These are phyloP conservation scores for Spirogloea muscicola DNA, from an alignment of 139 green algal species.

Conservation along the genomic window DNA sequence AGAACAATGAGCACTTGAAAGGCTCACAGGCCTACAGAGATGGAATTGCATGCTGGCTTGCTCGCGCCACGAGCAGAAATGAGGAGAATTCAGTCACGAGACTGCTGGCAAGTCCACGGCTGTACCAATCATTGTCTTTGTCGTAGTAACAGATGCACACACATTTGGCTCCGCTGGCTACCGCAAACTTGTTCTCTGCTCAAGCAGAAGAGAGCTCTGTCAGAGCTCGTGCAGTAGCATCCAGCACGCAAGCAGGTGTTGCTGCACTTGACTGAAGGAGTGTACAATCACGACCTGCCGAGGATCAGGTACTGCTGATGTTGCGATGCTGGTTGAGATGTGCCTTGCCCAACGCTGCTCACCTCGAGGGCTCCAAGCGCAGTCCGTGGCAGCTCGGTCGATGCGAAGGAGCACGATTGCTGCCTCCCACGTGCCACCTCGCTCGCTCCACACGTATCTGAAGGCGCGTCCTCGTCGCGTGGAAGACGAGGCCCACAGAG, in stretches of 20 bases:
- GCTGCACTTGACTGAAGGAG: neutral
- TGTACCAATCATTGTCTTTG: constrained; percentile 52
- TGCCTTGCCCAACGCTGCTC: neutral
- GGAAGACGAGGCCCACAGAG: neutral
- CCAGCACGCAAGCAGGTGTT: neutral
- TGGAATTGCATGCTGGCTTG: neutral
- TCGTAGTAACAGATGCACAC: constrained; percentile 54
- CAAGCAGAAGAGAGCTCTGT: too few relatives aligned
- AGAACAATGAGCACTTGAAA: neutral
- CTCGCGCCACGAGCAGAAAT: too few relatives aligned
- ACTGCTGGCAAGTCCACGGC: neutral
- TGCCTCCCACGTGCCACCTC: constrained; percentile 31
- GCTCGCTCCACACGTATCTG: constrained; percentile 47
- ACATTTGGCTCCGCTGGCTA: constrained; percentile 44
- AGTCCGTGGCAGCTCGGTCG: constrained; percentile 19
- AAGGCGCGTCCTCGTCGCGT: neutral
- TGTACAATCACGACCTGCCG: neutral
- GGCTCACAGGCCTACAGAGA: neutral
- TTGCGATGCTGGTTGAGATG: neutral
- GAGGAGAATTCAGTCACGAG: constrained; percentile 4
- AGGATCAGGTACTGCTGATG: neutral
- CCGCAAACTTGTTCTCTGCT: constrained; percentile 54
- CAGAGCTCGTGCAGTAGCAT: neutral
- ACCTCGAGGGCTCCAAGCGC: constrained; percentile 45
- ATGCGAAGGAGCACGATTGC: constrained; percentile 47